Evolutionary conservation across 169 alveolate genomes (phyloP).

Genomic region (Theileria parva): DNA sequence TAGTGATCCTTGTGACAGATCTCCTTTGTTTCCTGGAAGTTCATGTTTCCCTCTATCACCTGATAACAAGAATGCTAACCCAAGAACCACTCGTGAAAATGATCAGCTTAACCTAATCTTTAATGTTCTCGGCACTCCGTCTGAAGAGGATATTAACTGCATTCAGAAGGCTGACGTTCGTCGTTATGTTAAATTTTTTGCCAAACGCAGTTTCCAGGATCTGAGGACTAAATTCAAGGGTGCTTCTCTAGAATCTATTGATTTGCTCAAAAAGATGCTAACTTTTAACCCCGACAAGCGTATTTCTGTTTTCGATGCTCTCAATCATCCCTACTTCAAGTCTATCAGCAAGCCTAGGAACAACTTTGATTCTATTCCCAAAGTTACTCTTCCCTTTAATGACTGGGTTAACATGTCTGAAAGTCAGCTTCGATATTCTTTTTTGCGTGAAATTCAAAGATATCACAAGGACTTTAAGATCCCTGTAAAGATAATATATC

Average conservation of each 20-base stretch:
- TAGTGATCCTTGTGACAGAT: constrained; percentile 90
- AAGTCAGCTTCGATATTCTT: constrained; percentile 83
- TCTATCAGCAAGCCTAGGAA: constrained; percentile 76
- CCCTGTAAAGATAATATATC: constrained; percentile 71
- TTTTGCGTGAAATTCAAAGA: constrained; percentile 76
- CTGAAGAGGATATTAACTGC: constrained; percentile 89
- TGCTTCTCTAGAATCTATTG: constrained; percentile 87
- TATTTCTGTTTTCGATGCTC: constrained; percentile 88
- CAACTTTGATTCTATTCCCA: constrained; percentile 50
- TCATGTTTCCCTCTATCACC: constrained; percentile 96
- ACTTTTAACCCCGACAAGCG: constrained; percentile 90
- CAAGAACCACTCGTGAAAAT: constrained; percentile 82
- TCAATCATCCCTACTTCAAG: constrained; percentile 90
- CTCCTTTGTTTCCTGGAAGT: constrained; percentile 97
- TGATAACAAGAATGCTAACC: constrained; percentile 83
- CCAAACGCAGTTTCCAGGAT: constrained; percentile 75
- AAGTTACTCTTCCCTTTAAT: constrained; percentile 83
- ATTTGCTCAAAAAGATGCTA: constrained; percentile 89
- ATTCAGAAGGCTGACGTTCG: constrained; percentile 85
- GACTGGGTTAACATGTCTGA: constrained; percentile 90
- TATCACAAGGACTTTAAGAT: constrained; percentile 83
- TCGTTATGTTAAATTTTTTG: constrained; percentile 81
- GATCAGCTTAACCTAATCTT: constrained; percentile 96
- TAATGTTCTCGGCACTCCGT: constrained; percentile 96
- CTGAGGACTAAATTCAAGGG: constrained; percentile 79